Evolutionary conservation across 116 monocot genomes (phyloP).

Genomic region (Zostera marina): DNA sequence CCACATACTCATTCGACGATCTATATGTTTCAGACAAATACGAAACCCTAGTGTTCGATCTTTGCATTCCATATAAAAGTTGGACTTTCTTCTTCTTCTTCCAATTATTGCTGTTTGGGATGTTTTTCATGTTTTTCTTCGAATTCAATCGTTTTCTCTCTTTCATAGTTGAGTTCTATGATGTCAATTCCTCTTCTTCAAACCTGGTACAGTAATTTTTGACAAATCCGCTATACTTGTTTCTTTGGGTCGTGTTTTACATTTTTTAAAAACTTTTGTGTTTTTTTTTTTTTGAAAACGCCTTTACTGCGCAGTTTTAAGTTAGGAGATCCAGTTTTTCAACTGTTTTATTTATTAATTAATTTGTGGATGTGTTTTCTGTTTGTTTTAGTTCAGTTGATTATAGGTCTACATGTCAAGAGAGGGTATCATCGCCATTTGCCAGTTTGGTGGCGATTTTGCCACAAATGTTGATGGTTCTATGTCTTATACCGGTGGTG

Average conservation of each 20-base stretch:
- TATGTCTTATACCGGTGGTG: constrained; percentile 22
- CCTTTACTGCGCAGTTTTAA: neutral
- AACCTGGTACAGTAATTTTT: neutral
- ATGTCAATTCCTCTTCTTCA: neutral
- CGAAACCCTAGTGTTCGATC: neutral
- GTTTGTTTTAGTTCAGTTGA: neutral
- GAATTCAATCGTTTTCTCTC: neutral
- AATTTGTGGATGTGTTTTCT: neutral
- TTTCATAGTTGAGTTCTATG: neutral
- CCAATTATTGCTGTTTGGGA: neutral
- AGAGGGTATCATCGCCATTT: constrained; percentile 18
- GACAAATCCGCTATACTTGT: neutral
- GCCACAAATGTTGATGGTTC: constrained; percentile 15
- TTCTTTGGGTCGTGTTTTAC: neutral
- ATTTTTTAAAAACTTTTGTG: neutral
- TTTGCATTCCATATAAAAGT: neutral
- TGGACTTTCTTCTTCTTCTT: neutral
- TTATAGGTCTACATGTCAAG: neutral
- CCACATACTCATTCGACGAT: neutral
- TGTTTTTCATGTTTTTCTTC: neutral
- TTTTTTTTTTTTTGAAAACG: neutral
- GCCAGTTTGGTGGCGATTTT: constrained; percentile 31
- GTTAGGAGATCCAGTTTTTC: neutral
- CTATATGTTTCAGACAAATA: neutral
- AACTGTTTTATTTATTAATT: neutral